phyloP scores from a whole-genome alignment of 352 stramenopile species.

The Globisporangium heterothallicum region DNA sequence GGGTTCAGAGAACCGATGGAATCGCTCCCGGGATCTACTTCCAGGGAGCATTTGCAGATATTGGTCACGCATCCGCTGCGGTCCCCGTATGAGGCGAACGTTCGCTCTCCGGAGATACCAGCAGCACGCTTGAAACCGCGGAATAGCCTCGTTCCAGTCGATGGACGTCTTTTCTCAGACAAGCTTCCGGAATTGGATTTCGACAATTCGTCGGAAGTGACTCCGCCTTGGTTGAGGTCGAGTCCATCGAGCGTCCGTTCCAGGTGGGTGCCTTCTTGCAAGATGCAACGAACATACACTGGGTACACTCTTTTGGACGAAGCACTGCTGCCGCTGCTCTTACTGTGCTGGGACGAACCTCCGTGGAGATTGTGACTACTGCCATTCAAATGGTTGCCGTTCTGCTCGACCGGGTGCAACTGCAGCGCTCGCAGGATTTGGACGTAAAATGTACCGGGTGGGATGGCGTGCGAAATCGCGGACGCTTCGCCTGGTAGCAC shows the following conservation, averaged over 20 bases:
- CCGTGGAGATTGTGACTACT: neutral
- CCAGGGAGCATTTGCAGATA: constrained; percentile 48
- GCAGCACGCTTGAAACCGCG: constrained; percentile 68
- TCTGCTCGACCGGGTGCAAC: constrained; percentile 36
- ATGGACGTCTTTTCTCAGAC: constrained; percentile 42
- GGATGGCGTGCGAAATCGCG: constrained; percentile 69
- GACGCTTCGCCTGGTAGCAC: constrained; percentile 72
- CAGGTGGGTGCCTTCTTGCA: constrained; percentile 71
- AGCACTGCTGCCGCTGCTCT: neutral
- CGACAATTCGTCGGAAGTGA: constrained; percentile 11
- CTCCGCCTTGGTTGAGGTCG: constrained; percentile 26
- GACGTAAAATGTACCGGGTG: constrained; percentile 75
- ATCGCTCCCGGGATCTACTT: constrained; percentile 14
- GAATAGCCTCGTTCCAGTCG: constrained; percentile 62
- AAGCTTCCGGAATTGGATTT: constrained; percentile 11
- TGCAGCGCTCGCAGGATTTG: constrained; percentile 73
- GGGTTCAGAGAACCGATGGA: constrained; percentile 28
- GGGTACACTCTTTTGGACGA: constrained; percentile 43
- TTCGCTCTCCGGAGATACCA: constrained; percentile 68
- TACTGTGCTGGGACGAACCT: neutral
- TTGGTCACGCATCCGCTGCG: constrained; percentile 70
- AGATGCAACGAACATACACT: constrained; percentile 70
- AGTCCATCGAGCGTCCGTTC: constrained; percentile 72
- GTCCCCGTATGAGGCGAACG: constrained; percentile 63
- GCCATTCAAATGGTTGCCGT: neutral